These are phyloP conservation scores for Geosmithia flava DNA, from an alignment of 2,329 filamentous ascomycete species.

Conservation along the genomic window DNA sequence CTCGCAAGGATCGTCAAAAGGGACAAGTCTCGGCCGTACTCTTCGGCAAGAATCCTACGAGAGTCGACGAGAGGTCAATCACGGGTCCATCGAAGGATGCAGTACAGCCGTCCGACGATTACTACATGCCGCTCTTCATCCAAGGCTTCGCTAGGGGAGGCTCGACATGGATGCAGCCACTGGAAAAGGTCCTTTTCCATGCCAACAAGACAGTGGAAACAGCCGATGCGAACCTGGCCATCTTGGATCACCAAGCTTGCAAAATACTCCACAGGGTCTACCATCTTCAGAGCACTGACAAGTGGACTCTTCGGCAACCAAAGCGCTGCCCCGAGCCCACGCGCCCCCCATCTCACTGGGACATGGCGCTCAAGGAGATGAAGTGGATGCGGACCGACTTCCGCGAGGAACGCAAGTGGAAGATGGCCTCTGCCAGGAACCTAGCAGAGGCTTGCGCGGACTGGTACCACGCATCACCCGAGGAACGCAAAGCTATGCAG, in stretches of 20 bases:
- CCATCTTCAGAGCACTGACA: slow-evolving; percentile 77
- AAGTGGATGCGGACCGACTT: slow-evolving; percentile 99
- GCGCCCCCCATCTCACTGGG: slow-evolving; percentile 68
- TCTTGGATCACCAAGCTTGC: slow-evolving; percentile 79
- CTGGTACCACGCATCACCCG: slow-evolving; percentile 55
- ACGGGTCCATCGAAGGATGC: slow-evolving; percentile 24
- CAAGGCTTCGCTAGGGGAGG: slow-evolving; percentile 39
- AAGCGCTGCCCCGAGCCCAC: slow-evolving; percentile 74
- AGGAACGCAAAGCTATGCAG: slow-evolving; percentile 56
- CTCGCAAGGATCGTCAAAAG: slow-evolving; percentile 45
- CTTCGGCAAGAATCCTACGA: slow-evolving; percentile 56
- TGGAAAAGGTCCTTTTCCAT: slow-evolving; percentile 63
- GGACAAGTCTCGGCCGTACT: slow-evolving; percentile 63
- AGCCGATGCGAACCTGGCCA: slow-evolving; percentile 67
- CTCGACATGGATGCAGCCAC: slow-evolving; percentile 46
- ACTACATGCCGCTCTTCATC: slow-evolving; percentile 51
- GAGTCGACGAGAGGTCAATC: slow-evolving; percentile 32
- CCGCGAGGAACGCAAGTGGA: slow-evolving; percentile 88
- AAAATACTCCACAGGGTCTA: slow-evolving; percentile 80
- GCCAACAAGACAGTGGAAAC: slow-evolving; percentile 88
- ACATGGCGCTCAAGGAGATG: slow-evolving; percentile 79
- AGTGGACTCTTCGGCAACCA: slow-evolving; percentile 85
- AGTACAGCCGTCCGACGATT: slow-evolving; percentile 42
- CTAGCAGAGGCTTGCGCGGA: slow-evolving; percentile 75
- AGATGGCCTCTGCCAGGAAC: slow-evolving; percentile 66